Evolutionary conservation across 1,284 basidiomycete genomes (phyloP), one percentile per base, ranked within the genome.

Genomic region (Cutaneotrichosporon cyanovorans): DNA sequence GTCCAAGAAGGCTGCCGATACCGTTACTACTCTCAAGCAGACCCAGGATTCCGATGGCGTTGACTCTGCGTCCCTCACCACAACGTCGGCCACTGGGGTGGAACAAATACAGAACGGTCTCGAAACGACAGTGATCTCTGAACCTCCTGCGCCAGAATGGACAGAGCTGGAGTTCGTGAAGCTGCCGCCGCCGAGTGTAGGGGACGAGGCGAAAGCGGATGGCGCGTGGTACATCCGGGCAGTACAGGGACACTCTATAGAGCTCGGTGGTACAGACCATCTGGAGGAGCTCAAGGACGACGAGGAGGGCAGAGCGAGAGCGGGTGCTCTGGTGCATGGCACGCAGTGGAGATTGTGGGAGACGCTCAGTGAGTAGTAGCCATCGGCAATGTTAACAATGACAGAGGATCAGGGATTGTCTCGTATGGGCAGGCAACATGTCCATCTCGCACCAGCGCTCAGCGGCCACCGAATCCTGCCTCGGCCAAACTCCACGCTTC

Each of bases 221-320:
- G 42, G 43, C 8, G 19, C 38, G 19, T 86, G 84, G 80, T 91
- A 83, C 81, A 91, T 96, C 57, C 77, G 89, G 39, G 93, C 93
- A 0, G 89, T 88, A 53, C 93, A 97, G 71, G 95, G 93, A 0
- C 93, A 97, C 72, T 87, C 89, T 37, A 71, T 92, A 20, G 81
- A 87, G 28, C 69, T 89, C 38, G 80, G 80, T 2, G 78, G 91
- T 5, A 61, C 72, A 7, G 77, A 79, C 1, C 74, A 66, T 33
- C 54, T 72, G 12, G 58, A 57, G 12, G 46, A 51, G 9, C 56
- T 72, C 5, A 23, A 36, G 9, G 50, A 59, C 38, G 62, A 69
- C 38, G 59, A 60, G 32, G 61, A 62, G 4, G 65, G 65, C 0
- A 40, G 58, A 12, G 43, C 34, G 19, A 49, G 51, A 19, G 66